phyloP scores from a whole-genome alignment of 139 green algal species.

The Chlorella sp. region DNA sequence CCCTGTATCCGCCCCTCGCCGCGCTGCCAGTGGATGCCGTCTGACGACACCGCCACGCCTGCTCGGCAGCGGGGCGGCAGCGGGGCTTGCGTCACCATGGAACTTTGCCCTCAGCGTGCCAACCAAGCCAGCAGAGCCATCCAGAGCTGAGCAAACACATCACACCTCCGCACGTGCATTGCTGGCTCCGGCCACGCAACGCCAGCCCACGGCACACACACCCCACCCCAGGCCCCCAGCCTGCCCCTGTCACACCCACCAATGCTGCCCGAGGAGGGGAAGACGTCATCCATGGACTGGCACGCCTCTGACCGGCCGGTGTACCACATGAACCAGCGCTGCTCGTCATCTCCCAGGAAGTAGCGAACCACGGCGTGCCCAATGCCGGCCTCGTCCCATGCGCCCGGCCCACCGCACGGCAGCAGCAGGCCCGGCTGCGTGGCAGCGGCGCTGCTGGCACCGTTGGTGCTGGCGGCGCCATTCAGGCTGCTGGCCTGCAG shows the following conservation, averaged over 20 bases:
- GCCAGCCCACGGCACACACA: too few species aligned
- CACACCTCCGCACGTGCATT: too few species aligned
- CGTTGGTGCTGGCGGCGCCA: background rate
- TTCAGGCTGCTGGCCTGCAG: background rate
- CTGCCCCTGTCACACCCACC: constrained; percentile 40
- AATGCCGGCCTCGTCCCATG: constrained; percentile 77
- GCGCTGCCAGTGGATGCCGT: constrained; percentile 79
- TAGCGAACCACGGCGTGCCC: constrained; percentile 81
- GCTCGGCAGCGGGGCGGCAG: background rate
- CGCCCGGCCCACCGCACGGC: constrained; percentile 46
- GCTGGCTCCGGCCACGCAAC: too few species aligned
- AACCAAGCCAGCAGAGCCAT: background rate
- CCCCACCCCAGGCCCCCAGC: background rate
- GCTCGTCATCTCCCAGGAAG: constrained; percentile 81
- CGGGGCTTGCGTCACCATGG: background rate
- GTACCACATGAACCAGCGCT: constrained; percentile 95
- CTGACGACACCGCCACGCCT: constrained; percentile 70
- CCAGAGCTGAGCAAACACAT: too few species aligned
- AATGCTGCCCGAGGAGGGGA: constrained; percentile 62
- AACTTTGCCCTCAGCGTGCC: background rate
- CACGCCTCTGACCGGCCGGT: constrained; percentile 46
- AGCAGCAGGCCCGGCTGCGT: constrained; percentile 69
- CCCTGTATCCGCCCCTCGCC: constrained; percentile 58
- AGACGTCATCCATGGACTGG: constrained; percentile 54
- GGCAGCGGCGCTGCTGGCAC: background rate